Conservation (phyloP, 768 basidiomycete genomes). For the Trametes villosa region DNA sequence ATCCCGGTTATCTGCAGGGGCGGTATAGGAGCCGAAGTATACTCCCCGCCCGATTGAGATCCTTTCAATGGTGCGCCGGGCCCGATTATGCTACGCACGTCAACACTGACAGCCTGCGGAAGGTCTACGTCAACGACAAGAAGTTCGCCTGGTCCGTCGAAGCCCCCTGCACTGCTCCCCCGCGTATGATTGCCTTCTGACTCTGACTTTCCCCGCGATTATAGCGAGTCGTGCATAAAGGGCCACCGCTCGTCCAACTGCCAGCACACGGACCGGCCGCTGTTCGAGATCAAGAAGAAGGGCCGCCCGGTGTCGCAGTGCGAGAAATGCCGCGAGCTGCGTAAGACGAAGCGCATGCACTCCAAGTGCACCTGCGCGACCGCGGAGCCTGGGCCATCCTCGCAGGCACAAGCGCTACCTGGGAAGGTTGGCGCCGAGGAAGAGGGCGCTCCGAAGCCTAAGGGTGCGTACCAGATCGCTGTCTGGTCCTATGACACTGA, state of each 20-base stretch:
- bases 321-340: conserved; percentile 77
- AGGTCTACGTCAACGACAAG: conserved; percentile 79
- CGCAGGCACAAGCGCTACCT: neutral
- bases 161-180: neutral
- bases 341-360: conserved; percentile 80
- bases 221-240: conserved; percentile 91
- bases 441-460: conserved; percentile 30
- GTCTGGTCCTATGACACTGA: neutral
- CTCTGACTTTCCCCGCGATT: conserved; percentile 25
- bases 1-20: neutral
- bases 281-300: conserved; percentile 95
- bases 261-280: conserved; percentile 81
- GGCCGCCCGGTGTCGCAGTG: conserved; percentile 93
- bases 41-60: neutral
- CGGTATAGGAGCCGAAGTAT: neutral
- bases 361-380: conserved; percentile 73
- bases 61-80: conserved; percentile 15
- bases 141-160: conserved; percentile 71
- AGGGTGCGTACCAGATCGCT: conserved; percentile 42
- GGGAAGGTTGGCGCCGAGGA: neutral
- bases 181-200: neutral
- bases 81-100: neutral
- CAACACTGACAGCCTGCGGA: neutral
- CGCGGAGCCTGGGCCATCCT: conserved; percentile 30
- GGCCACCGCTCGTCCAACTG: conserved; percentile 92